phyloP scores from a whole-genome alignment of 2,329 filamentous ascomycete genomes.

The Cytospora piceicola region DNA sequence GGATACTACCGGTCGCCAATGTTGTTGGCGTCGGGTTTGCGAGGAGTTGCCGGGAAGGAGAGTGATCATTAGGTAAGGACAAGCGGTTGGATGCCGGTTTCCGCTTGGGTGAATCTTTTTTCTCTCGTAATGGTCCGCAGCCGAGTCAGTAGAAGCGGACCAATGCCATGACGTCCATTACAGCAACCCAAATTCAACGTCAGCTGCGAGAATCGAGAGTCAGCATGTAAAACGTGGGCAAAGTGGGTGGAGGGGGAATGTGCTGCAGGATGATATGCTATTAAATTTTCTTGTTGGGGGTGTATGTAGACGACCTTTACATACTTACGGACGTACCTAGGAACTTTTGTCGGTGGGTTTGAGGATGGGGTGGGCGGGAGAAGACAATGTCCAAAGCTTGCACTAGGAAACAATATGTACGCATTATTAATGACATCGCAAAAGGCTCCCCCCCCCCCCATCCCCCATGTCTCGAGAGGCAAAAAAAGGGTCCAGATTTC shows the following conservation, averaged over 20 bases:
- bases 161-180: constrained; percentile 29
- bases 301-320: background rate
- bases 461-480: background rate
- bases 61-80: constrained; percentile 55
- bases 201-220: constrained; percentile 18
- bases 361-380: too few relatives aligned
- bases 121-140: constrained; percentile 54
- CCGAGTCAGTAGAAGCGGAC: constrained; percentile 38
- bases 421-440: background rate
- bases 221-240: constrained; percentile 9
- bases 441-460: too few relatives aligned
- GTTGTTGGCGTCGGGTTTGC: constrained; percentile 17
- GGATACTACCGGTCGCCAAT: constrained; percentile 18
- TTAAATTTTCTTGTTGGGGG: background rate
- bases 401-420: background rate
- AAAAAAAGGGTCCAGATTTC: constrained; percentile 4
- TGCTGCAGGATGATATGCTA: background rate
- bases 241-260: background rate
- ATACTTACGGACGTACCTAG: too few relatives aligned
- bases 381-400: background rate
- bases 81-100: constrained; percentile 37
- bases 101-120: constrained; percentile 43
- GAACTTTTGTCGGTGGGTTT: background rate
- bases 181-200: constrained; percentile 26
- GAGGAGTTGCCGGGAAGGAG: constrained; percentile 31